These are phyloP conservation scores for Logfia minima DNA, from an alignment of 129 eudicot genomes.

Conservation along the genomic window DNA sequence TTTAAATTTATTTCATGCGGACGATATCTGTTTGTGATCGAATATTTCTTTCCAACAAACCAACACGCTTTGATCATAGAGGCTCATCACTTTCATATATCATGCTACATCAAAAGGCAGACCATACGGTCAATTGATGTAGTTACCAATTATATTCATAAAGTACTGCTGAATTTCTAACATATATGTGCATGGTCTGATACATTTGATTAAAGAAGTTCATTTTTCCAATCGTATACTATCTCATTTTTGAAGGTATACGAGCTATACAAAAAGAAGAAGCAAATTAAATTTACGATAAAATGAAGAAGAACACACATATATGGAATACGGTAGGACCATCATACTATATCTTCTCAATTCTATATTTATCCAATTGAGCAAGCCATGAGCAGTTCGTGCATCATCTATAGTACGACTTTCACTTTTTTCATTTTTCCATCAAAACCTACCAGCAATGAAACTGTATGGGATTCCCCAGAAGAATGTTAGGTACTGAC, in stretches of 20 bases:
- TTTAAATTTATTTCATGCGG: not conserved
- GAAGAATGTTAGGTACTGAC: slow-evolving; percentile 3
- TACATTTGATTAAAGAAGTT: slow-evolving; percentile 2
- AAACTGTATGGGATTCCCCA: not conserved
- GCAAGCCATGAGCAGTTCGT: not conserved
- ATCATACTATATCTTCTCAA: slow-evolving; percentile 44
- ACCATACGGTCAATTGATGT: not conserved
- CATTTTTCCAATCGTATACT: not conserved
- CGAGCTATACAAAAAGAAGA: not conserved
- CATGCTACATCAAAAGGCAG: not conserved
- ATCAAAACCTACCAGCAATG: not conserved
- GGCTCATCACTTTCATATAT: not conserved
- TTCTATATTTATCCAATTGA: slow-evolving; percentile 59
- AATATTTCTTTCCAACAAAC: not conserved
- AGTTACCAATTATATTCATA: not conserved
- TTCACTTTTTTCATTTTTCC: not conserved
- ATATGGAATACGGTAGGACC: not conserved
- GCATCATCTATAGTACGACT: not conserved
- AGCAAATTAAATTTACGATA: not conserved
- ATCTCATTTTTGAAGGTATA: not conserved
- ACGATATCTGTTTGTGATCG: not conserved
- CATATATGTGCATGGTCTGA: not conserved
- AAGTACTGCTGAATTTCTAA: not conserved
- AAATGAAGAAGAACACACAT: not conserved
- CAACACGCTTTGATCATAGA: not conserved